Conservation (phyloP, 2,329 filamentous ascomycete species). For the Hymenoscyphus fructigenus region DNA sequence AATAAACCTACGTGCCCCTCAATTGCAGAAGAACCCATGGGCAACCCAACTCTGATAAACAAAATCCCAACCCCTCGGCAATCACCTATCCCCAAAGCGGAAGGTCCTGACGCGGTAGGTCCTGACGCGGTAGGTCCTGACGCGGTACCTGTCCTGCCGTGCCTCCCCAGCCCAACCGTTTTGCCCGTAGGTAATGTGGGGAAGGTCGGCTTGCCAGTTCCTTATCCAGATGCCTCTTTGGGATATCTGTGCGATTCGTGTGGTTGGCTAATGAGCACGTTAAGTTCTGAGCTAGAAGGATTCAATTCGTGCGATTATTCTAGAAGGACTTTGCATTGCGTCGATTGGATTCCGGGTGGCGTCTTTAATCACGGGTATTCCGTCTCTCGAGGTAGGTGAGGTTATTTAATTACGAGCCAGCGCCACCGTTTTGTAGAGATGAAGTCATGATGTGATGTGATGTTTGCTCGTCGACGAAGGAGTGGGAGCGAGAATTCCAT, state of each 20-base stretch:
- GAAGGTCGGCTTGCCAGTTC: neutral
- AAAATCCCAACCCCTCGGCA: neutral
- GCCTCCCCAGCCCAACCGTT: neutral
- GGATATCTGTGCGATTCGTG: neutral
- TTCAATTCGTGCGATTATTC: neutral
- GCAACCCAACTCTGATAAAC: neutral
- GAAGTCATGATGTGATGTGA: neutral
- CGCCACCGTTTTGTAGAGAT: neutral
- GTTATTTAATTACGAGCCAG: neutral
- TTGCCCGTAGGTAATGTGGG: neutral
- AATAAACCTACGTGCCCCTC: no score
- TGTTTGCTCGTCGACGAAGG: no score
- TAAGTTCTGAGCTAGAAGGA: neutral
- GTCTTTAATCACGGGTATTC: neutral
- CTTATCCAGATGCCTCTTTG: slow-evolving; percentile 10
- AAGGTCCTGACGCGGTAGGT: neutral
- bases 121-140: neutral
- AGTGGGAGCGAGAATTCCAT: neutral
- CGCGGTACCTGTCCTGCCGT: no score
- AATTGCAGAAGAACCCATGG: no score
- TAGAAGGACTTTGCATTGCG: slow-evolving; percentile 5
- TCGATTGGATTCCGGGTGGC: neutral
- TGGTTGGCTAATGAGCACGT: neutral
- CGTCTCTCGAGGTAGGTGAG: neutral
- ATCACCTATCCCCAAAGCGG: neutral